Evolutionary conservation across 805 yeast species (phyloP).

Genomic region (Candida germanica): DNA sequence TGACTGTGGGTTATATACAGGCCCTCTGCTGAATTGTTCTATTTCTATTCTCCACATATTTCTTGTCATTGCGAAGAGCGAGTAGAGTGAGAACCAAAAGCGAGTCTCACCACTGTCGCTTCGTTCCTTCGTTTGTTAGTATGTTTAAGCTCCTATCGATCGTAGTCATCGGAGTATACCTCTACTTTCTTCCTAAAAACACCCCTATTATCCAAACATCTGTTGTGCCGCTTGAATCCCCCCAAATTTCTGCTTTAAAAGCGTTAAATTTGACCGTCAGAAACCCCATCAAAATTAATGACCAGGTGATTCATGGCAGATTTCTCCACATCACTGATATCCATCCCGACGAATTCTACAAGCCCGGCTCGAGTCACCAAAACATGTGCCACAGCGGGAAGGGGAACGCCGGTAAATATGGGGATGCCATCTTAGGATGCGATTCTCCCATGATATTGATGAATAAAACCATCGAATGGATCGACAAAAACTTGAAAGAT

Average conservation of each 20-base stretch:
- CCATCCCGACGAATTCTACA: constrained; percentile 75
- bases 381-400: constrained; percentile 57
- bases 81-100: too few relatives aligned
- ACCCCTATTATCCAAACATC: constrained; percentile 1
- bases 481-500: constrained; percentile 59
- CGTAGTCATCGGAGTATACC: constrained; percentile 5
- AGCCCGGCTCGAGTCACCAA: constrained; percentile 44
- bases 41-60: too few relatives aligned
- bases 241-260: constrained; percentile 3
- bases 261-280: constrained; percentile 32
- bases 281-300: constrained; percentile 25
- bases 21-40: too few relatives aligned
- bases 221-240: constrained; percentile 1
- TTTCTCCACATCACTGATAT: constrained; percentile 84
- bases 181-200: too few relatives aligned
- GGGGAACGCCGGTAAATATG: constrained; percentile 62
- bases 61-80: too few relatives aligned
- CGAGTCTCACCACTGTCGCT: too few relatives aligned
- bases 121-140: too few relatives aligned
- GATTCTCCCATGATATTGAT: constrained; percentile 68
- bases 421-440: constrained; percentile 74
- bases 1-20: too few relatives aligned
- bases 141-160: constrained; percentile 7
- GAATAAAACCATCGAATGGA: constrained; percentile 65
- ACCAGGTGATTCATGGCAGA: constrained; percentile 57